Conservation (phyloP, 345 rosid genomes). For the Bruguiera sexangula region DNA sequence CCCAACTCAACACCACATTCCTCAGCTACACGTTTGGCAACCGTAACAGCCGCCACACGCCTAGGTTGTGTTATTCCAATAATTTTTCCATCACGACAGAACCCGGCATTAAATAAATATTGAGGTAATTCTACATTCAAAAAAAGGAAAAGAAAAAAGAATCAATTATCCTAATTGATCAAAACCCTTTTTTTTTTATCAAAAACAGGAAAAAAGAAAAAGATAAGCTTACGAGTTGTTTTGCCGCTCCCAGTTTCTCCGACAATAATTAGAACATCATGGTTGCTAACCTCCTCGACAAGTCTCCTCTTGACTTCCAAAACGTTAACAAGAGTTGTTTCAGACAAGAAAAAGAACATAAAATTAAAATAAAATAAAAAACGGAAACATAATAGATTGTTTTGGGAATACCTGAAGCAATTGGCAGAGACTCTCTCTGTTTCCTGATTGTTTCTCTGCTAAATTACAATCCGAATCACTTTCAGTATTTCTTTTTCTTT, state of each 20-base stretch:
- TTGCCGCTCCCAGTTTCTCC: slow-evolving; percentile 99
- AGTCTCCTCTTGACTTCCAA: slow-evolving; percentile 62
- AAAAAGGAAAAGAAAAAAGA: background rate
- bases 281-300: slow-evolving; percentile 60
- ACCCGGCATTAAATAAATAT: slow-evolving; percentile 66
- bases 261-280: slow-evolving; percentile 69
- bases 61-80: slow-evolving; percentile 87
- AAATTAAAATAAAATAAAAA: background rate
- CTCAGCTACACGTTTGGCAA: slow-evolving; percentile 81
- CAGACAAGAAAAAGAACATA: background rate
- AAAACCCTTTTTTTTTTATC: background rate
- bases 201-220: slow-evolving; percentile 5
- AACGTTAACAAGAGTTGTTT: slow-evolving; percentile 6
- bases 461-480: slow-evolving; percentile 17
- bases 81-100: slow-evolving; percentile 66
- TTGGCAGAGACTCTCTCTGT: slow-evolving; percentile 79
- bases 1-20: slow-evolving; percentile 81
- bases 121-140: slow-evolving; percentile 72
- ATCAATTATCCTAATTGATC: background rate
- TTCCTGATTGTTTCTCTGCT: slow-evolving; percentile 48
- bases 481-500: background rate
- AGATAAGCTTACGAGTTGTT: slow-evolving; percentile 67
- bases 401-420: slow-evolving; percentile 58
- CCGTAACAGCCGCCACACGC: slow-evolving; percentile 90
- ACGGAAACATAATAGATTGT: background rate